Base-by-base conservation (phyloP, 2,329 filamentous ascomycete genomes). In the Neodidymelliopsis sp. region DNA sequence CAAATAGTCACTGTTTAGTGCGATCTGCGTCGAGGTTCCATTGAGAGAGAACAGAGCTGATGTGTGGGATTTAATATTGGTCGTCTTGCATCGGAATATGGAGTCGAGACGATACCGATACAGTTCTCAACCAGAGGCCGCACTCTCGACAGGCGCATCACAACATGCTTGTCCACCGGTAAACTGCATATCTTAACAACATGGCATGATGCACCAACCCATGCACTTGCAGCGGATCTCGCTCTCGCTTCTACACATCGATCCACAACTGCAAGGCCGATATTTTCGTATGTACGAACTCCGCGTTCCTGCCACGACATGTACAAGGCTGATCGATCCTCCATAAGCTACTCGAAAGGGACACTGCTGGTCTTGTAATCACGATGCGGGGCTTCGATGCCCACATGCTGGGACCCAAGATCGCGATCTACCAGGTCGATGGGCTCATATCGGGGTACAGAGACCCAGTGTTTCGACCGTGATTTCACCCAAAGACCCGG, bases 391-490 rank as follows among this genome's bases (percentile, higher is more conserved):
- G 11, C 20, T 23, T 20, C 11, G 6, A 38, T 7, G 19, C 8
- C 25, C 42, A 31, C 13, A 20, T 31, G 24, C 6, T 10, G 10
- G 16, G 12, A 6, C n/a, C 38, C 19, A 13, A 4, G 23, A 16
- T 24, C 19, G 41, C 24, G 18, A n/a, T 4, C 29, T 44, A 25
- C 25, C 19, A 36, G 41, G 25, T 44, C 41, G 19, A 44, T 15
- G 19, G 15, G 25, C 12, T 29, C 35, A 25, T 4, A 24, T 19
- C 44, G 6, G 29, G 15, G 3, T 29, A 29, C 10, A 20, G 29
- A 8, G 9, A 25, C 35, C n/a, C n/a, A n/a, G n/a, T n/a, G n/a
- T n/a, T n/a, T n/a, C n/a, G n/a, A n/a, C n/a, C n/a, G n/a, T n/a
- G n/a, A n/a, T n/a, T n/a, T n/a, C n/a, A n/a, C n/a, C n/a, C n/a